Conservation (phyloP, 805 yeast species). For the Metschnikowia kunwiensis region DNA sequence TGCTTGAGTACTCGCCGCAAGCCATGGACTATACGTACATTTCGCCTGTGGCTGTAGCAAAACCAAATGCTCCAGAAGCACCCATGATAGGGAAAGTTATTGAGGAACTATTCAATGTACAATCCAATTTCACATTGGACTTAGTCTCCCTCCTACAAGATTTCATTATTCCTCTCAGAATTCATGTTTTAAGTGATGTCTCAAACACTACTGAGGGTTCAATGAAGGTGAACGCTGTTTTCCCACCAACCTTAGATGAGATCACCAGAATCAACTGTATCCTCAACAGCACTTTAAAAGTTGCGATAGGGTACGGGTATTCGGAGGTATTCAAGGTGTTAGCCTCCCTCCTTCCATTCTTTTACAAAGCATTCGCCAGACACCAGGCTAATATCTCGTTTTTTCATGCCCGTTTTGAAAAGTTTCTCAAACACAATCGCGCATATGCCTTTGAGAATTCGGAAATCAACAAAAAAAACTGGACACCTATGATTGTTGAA, state of each 20-base stretch:
- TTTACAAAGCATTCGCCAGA: conserved; percentile 87
- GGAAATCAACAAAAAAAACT: conserved; percentile 29
- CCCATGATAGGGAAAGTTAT: conserved; percentile 28
- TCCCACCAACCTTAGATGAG: conserved; percentile 96
- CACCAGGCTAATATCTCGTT: conserved; percentile 88
- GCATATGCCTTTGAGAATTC: conserved; percentile 28
- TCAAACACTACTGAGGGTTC: conserved; percentile 52
- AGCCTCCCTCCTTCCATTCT: conserved; percentile 81
- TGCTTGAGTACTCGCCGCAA: conserved; percentile 90
- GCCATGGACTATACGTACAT: conserved; percentile 67
- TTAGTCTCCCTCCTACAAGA: conserved; percentile 75
- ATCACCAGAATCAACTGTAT: conserved; percentile 86
- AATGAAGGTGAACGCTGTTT: conserved; percentile 66
- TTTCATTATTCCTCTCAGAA: conserved; percentile 74
- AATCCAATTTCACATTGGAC: conserved; percentile 68
- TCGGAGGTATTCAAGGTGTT: conserved; percentile 76
- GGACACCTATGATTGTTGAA: conserved; percentile 32
- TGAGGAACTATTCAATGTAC: conserved; percentile 65
- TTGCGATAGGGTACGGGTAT: conserved; percentile 67
- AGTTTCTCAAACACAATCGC: conserved; percentile 30
- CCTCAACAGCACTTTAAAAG: conserved; percentile 67
- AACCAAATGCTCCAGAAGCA: neutral
- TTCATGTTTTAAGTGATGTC: conserved; percentile 51
- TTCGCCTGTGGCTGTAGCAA: conserved; percentile 45
- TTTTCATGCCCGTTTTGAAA: conserved; percentile 53